Evolutionary conservation across 148 eudicot genomes (phyloP), one percentile per base, ranked within the genome.

Genomic region (Suaeda aralocaspica): DNA sequence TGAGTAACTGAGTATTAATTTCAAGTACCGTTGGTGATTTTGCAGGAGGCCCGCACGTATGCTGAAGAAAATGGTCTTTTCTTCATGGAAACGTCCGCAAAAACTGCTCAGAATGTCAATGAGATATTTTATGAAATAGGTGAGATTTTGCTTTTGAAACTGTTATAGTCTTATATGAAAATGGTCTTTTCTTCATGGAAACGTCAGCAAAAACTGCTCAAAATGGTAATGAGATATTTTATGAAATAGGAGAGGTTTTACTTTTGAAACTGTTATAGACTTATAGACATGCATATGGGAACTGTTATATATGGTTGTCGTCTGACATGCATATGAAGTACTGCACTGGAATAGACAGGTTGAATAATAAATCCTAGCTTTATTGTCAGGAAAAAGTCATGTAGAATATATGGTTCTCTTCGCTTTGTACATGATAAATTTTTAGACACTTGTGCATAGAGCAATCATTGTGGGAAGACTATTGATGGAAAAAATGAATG

Each of bases 51-150:
- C 34, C 89, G 88, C 18, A 62, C 72, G 8, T 93, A 93, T 82
- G 98, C 98, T 1, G 95, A 90, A 53, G 98, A 90, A 64, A 93
- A 90, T 78, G 92, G 94, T 64, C 92, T 93, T 29, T 90, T 90
- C 81, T 90, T 90, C 76, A 73, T 87, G 88, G 98, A 93, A 79
- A 84, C 96, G 55, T 93, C 98, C 42, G 96, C 98, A 24, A 90
- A 93, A 83, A 90, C 92, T 68, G 95, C 98, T 78, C 82, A 76
- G 51, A 93, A 93, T 78, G 98, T 93, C 58, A 88, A 93, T 64
- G 98, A 93, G 33, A 69, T 87, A 55, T 93, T 93, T 76, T 68
- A 83, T 75, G 98, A 93, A 74, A 90, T 93, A 87, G 98, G 98
- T 90, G 51, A 45, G 24, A 25, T 67, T 51, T 4, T 65, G 34